Base-by-base conservation (phyloP, 73 alveolate genomes). In the Blepharisma japonicum region DNA sequence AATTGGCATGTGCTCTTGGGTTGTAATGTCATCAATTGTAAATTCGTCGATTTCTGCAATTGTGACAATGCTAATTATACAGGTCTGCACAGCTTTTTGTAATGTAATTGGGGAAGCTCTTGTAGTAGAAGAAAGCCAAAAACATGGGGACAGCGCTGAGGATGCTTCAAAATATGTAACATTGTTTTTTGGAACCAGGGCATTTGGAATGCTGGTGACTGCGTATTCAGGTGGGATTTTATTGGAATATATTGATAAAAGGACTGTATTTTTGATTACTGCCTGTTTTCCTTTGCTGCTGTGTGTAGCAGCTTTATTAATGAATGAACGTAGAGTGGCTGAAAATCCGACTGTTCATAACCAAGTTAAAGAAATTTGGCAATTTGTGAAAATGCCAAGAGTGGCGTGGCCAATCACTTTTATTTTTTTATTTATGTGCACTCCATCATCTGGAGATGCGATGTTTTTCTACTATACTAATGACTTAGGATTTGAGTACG, bases 101-200 rank as follows among this genome's bases (percentile, higher is more conserved):
- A 92, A 88, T 80, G 91, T 91, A 3, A 87, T 92, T 53, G 94
- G 91, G 4, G 98, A 90, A 68, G 96, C 94, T 0, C 48, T 90
- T 21, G 86, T 90, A 83, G 98, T 92, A 9, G 96, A 92, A 71
- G 74, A 54, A 23, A 71, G 86, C 21, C 77, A 68, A 21, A 6
- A 56, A 42, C 9, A 70, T 45, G 39, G 53, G 38, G 23, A 56
- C 66, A 81, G 78, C 56, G 77, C 68, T 50, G n/a, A 11, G 21
- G 21, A 51, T 2, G 91, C 91, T 49, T 72, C 87, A 7, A 54
- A 78, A 45, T 74, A 84, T 79, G 91, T 61, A 11, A 11, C 91
- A 14, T 51, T 81, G 7, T 84, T 83, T 20, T 84, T 84, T 68
- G 91, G 91, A 20, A 68, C 78, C 50, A 78, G 83, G 55, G 82